Base-by-base conservation (phyloP, 2,329 filamentous ascomycete genomes). In the Graphilbum fragrans region DNA sequence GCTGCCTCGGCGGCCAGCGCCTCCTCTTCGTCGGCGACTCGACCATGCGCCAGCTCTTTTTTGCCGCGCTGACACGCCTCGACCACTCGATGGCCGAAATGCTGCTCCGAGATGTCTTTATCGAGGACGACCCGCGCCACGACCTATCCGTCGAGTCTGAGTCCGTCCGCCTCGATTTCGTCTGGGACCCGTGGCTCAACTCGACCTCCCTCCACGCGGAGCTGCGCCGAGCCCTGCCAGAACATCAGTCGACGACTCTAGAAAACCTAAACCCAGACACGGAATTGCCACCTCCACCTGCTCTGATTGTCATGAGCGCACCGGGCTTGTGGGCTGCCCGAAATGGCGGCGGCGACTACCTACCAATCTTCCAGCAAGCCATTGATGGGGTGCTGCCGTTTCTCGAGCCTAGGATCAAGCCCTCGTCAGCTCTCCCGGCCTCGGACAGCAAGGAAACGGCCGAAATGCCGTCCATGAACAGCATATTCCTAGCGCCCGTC, bases 131-230 rank as follows among this genome's bases (percentile, higher is more conserved):
- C 33, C 65, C 67, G 41, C 68, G 72, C 46, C 52, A 54, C 16
- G 61, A 73, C 52, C 52, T 70, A 7, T 55, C 59, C 4, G 65
- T 70, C 42, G 55, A 58, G 6, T 61, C 62, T 2, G 59, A 60
- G 14, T 63, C 61, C n/a, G 61, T 73, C 3, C 62, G 53, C 22
- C 49, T 80, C 21, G 59, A 71, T 37, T 79, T 77, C 47, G 54
- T 77, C 11, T 81, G 74, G 74, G 76, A 82, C 54, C 77, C 77
- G 1, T 78, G 63, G 57, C 59, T 80, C 20, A 73, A 80, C 53
- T 64, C 67, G 22, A 64, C 66, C 0, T 50, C 50, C 9, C 50
- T 71, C 22, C 52, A 61, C 20, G 51, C 57, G 14, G 62, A 69
- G 37, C 49, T 76, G 34, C 51, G 55, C 22, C 51, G 52, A 5